phyloP scores from a whole-genome alignment of 345 rosid genomes.

The Aquilaria malaccensis region DNA sequence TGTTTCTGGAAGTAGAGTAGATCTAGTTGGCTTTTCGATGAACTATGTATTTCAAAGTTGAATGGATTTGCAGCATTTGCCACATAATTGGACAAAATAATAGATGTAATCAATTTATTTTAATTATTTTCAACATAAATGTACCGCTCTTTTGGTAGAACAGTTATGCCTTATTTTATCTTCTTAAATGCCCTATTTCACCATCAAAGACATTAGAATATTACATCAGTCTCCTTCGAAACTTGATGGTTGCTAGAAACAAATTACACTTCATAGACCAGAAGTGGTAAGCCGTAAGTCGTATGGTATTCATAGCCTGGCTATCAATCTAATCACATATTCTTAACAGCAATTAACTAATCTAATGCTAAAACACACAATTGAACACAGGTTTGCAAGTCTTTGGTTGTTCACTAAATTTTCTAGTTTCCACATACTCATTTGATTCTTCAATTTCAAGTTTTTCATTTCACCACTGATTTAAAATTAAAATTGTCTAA shows the following conservation, averaged over 20 bases:
- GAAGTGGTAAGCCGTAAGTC: not conserved
- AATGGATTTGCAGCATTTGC: too few relatives aligned
- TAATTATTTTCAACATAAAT: too few relatives aligned
- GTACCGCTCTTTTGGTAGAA: not conserved
- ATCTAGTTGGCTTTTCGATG: too few relatives aligned
- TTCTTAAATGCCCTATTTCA: too few relatives aligned
- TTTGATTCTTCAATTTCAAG: conserved; percentile 13
- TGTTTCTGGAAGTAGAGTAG: too few relatives aligned
- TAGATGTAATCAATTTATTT: too few relatives aligned
- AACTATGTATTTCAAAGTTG: too few relatives aligned
- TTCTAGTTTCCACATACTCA: conserved; percentile 7
- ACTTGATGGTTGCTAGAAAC: conserved; percentile 11
- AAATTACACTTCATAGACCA: conserved; percentile 21
- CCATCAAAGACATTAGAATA: not conserved
- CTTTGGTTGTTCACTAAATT: conserved; percentile 5
- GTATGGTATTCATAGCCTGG: not conserved
- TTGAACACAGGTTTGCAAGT: conserved; percentile 21
- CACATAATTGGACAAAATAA: too few relatives aligned
- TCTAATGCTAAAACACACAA: not conserved
- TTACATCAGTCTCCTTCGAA: conserved; percentile 14
- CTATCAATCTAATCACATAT: not conserved
- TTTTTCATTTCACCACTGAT: conserved; percentile 21
- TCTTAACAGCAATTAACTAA: not conserved
- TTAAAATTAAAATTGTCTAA: conserved; percentile 1
- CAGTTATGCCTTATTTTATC: not conserved